Conservation (phyloP, 164 flowering plant species). For the Pachysandra terminalis region DNA sequence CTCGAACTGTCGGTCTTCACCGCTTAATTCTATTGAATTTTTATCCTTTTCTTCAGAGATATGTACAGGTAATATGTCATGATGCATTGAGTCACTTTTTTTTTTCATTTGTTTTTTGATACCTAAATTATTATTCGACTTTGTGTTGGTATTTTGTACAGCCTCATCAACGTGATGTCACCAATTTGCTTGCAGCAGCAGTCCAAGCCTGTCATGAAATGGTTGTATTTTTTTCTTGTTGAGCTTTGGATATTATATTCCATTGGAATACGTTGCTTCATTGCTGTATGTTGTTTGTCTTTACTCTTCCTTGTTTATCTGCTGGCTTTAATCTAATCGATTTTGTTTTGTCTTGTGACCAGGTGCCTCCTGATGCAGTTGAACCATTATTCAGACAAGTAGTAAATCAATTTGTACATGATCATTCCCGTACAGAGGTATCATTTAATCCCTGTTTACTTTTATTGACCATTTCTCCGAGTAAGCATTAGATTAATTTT, state of each 20-base stretch:
- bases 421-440: constrained; percentile 90
- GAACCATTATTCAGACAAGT: constrained; percentile 83
- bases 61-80: constrained; percentile 58
- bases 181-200: constrained; percentile 86
- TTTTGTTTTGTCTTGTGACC: constrained; percentile 19
- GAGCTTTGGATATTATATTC: background rate
- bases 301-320: background rate
- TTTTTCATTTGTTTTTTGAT: background rate
- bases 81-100: constrained; percentile 3
- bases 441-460: constrained; percentile 1
- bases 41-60: constrained; percentile 76
- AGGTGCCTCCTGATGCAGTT: constrained; percentile 98
- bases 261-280: background rate
- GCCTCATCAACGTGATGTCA: constrained; percentile 97
- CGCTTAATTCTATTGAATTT: constrained; percentile 65
- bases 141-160: constrained; percentile 32
- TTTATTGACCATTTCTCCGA: background rate
- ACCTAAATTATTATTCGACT: constrained; percentile 3
- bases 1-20: constrained; percentile 78
- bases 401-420: constrained; percentile 93
- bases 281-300: background rate
- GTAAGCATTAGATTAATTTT: constrained; percentile 3
- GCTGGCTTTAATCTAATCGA: background rate
- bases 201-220: constrained; percentile 97
- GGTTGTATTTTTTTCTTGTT: constrained; percentile 39